These are phyloP conservation scores for Candida parachauliodes DNA, from an alignment of 805 yeast species.

Conservation along the genomic window DNA sequence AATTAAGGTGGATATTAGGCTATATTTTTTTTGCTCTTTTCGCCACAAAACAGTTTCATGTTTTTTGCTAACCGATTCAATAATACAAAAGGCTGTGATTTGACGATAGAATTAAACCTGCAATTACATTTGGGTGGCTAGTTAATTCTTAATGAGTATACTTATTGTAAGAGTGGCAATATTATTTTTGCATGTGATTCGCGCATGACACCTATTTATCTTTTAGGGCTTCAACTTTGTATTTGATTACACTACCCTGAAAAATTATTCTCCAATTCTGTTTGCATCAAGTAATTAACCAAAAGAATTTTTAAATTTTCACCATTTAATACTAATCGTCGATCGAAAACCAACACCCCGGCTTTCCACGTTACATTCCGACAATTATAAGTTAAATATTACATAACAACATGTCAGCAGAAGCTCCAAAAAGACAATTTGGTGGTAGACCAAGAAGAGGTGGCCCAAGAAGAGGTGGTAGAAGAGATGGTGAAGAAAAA, in stretches of 20 bases:
- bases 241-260: background rate
- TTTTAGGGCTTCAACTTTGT: background rate
- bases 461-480: constrained; percentile 47
- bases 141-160: no score
- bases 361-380: constrained; percentile 73
- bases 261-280: background rate
- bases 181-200: background rate
- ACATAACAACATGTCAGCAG: constrained; percentile 41
- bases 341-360: constrained; percentile 70
- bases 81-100: no score
- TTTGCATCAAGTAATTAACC: constrained; percentile 1
- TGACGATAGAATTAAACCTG: no score
- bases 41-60: no score
- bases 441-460: constrained; percentile 53
- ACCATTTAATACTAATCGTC: constrained; percentile 28
- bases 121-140: no score
- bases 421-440: constrained; percentile 44
- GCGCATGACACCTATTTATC: no score
- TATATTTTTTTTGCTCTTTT: no score
- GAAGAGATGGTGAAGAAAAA: constrained; percentile 90
- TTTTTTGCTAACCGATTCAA: no score
- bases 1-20: no score
- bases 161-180: no score
- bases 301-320: constrained; percentile 2
- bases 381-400: constrained; percentile 25